Evolutionary conservation across 148 eudicot genomes (phyloP).

Genomic region (Amaranthus hypochondriacus): DNA sequence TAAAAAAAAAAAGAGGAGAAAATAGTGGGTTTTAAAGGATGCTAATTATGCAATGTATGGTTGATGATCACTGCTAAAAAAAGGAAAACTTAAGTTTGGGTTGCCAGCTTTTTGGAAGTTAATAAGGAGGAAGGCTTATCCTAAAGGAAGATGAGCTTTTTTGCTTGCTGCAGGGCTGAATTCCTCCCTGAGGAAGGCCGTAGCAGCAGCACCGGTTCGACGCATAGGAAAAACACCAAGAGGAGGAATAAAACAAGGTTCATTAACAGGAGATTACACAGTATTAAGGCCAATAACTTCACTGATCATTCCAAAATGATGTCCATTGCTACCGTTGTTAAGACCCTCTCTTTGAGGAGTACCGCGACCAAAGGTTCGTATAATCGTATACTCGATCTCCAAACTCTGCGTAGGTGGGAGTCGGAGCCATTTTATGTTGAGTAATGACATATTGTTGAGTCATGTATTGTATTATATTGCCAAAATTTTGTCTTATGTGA

Average conservation of each 20-base stretch:
- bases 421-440: no score
- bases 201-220: slow-evolving; percentile 7
- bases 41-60: slow-evolving; percentile 22
- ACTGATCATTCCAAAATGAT: slow-evolving; percentile 19
- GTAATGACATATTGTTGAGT: no score
- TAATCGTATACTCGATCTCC: no score
- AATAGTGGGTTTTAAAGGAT: neutral
- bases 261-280: neutral
- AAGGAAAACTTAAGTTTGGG: slow-evolving; percentile 18
- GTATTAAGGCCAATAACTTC: neutral
- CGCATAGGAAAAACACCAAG: slow-evolving; percentile 18
- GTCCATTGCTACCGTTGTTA: slow-evolving; percentile 41
- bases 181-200: slow-evolving; percentile 32
- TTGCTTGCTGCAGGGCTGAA: slow-evolving; percentile 45
- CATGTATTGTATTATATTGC: no score
- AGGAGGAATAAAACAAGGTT: neutral
- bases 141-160: slow-evolving; percentile 26
- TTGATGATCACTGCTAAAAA: slow-evolving; percentile 15
- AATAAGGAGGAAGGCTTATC: slow-evolving; percentile 16
- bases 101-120: slow-evolving; percentile 8
- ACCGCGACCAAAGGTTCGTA: slow-evolving; percentile 27
- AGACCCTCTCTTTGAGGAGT: slow-evolving; percentile 42
- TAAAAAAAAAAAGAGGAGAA: neutral
- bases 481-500: no score
- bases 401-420: no score